phyloP scores from a whole-genome alignment of 2,329 filamentous ascomycete genomes.

The Xylaria polymorpha region DNA sequence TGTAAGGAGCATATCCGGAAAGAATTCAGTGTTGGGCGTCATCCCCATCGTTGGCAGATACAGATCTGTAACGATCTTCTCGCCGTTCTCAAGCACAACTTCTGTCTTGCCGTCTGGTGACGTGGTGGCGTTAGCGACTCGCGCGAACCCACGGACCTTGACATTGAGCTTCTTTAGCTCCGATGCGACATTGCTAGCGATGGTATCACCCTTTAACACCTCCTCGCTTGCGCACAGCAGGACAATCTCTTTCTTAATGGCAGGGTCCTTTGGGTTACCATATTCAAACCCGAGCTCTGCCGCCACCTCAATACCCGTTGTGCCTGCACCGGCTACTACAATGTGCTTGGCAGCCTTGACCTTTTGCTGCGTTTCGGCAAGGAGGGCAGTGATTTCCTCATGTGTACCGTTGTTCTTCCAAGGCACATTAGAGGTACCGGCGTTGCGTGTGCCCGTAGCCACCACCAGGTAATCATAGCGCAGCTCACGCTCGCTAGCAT shows the following conservation, averaged over 20 bases:
- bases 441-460: slow-evolving; percentile 64
- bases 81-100: slow-evolving; percentile 59
- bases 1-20: slow-evolving; percentile 59
- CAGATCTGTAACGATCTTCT: slow-evolving; percentile 63
- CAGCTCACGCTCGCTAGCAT: slow-evolving; percentile 50
- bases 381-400: slow-evolving; percentile 55
- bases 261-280: slow-evolving; percentile 56
- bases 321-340: slow-evolving; percentile 66
- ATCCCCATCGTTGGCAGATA: slow-evolving; percentile 68
- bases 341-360: slow-evolving; percentile 62
- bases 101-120: slow-evolving; percentile 59
- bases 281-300: slow-evolving; percentile 66
- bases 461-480: slow-evolving; percentile 68
- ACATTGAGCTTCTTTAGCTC: slow-evolving; percentile 67
- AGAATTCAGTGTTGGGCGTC: slow-evolving; percentile 65
- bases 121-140: slow-evolving; percentile 53
- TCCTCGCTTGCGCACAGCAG: slow-evolving; percentile 58
- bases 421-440: slow-evolving; percentile 54
- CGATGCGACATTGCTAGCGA: slow-evolving; percentile 56
- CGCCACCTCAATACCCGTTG: slow-evolving; percentile 67
- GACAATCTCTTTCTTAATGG: slow-evolving; percentile 60
- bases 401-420: slow-evolving; percentile 65
- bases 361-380: slow-evolving; percentile 56
- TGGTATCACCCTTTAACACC: slow-evolving; percentile 59
- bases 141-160: slow-evolving; percentile 56